These are phyloP conservation scores for Adenanthera pavonina DNA, from an alignment of 306 rosid genomes.

Conservation along the genomic window DNA sequence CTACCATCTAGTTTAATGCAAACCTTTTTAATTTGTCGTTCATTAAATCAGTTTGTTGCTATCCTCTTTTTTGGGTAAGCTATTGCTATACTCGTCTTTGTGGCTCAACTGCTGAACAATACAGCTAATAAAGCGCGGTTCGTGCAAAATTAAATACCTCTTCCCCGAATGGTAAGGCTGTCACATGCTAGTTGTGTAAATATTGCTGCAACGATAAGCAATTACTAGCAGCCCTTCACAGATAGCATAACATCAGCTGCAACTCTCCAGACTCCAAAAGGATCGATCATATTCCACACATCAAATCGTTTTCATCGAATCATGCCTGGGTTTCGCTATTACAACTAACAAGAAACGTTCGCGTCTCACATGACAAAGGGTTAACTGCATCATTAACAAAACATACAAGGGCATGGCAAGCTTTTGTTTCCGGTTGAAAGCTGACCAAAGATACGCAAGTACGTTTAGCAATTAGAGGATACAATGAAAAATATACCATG, in stretches of 20 bases:
- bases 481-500: not conserved
- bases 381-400: not conserved
- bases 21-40: too few species aligned
- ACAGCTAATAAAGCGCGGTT: not conserved
- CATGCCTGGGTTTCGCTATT: not conserved
- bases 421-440: not conserved
- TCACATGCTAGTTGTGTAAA: too few species aligned
- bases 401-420: not conserved
- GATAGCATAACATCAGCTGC: not conserved
- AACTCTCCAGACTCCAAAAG: not conserved
- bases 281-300: not conserved
- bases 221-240: not conserved
- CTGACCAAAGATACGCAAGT: not conserved
- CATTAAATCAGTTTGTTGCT: too few species aligned
- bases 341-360: not conserved
- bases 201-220: not conserved
- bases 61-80: too few species aligned
- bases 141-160: not conserved
- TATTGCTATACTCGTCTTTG: too few species aligned
- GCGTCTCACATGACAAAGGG: not conserved
- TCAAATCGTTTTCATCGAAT: not conserved
- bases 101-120: not conserved
- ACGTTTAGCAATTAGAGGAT: not conserved
- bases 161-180: not conserved
- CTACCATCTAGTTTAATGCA: not conserved